These are phyloP conservation scores for Inonotus obliquus DNA, from an alignment of 1,284 basidiomycete genomes.

Conservation along the genomic window DNA sequence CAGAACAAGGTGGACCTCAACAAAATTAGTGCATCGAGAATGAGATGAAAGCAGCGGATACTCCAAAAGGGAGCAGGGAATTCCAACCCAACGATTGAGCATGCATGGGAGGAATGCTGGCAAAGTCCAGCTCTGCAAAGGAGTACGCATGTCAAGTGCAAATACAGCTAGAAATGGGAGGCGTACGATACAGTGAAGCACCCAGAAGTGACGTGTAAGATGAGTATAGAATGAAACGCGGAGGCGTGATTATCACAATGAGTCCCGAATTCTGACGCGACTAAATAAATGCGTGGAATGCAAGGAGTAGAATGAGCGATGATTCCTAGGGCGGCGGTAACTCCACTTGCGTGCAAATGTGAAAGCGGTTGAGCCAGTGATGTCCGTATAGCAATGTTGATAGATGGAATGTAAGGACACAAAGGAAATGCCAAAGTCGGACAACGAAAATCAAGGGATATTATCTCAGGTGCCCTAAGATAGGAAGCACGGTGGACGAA, in stretches of 20 bases:
- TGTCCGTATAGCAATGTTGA: constrained; percentile 11
- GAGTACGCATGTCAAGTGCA: background rate
- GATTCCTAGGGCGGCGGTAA: background rate
- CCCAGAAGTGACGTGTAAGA: background rate
- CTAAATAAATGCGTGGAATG: constrained; percentile 12
- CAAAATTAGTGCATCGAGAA: constrained; percentile 9
- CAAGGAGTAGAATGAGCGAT: background rate
- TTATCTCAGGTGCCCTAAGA: constrained; percentile 9
- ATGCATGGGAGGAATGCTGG: background rate
- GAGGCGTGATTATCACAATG: constrained; percentile 9
- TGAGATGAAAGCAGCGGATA: background rate
- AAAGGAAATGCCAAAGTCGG: background rate
- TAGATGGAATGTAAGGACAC: background rate
- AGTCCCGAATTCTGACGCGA: constrained; percentile 5
- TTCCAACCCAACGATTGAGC: background rate
- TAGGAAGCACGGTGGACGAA: background rate
- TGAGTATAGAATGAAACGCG: background rate
- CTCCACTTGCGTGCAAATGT: background rate
- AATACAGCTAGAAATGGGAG: background rate
- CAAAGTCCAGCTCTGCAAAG: constrained; percentile 12
- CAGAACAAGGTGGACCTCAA: constrained; percentile 3
- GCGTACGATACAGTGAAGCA: background rate
- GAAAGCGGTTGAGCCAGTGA: background rate
- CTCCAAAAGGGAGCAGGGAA: constrained; percentile 3
- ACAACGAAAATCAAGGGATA: constrained; percentile 2